phyloP scores from a whole-genome alignment of 768 basidiomycete species.

The Xerocomellus chrysenteron region DNA sequence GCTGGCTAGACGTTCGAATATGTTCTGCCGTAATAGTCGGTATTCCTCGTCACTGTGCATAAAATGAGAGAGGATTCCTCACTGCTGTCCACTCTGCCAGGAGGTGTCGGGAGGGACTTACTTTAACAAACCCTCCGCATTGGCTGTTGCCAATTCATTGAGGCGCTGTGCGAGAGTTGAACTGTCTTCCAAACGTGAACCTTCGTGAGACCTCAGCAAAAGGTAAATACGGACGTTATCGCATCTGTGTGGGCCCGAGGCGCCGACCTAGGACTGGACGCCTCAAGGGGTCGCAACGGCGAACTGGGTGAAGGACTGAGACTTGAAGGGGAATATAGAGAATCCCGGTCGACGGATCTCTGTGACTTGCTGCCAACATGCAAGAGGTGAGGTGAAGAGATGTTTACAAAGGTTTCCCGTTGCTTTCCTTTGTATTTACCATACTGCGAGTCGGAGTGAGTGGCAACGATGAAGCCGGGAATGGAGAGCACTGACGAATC shows the following conservation, averaged over 20 bases:
- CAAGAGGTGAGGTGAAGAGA: constrained; percentile 33
- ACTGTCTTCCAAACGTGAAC: constrained; percentile 37
- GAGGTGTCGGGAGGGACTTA: constrained; percentile 34
- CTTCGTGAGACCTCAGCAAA: constrained; percentile 8
- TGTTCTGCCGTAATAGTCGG: constrained; percentile 75
- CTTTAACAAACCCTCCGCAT: constrained; percentile 78
- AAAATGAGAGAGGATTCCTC: constrained; percentile 1
- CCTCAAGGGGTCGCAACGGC: constrained; percentile 24
- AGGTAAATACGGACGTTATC: constrained; percentile 50
- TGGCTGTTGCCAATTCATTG: constrained; percentile 76
- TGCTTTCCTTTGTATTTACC: constrained; percentile 60
- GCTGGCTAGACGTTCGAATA: constrained; percentile 76
- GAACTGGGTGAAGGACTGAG: constrained; percentile 21
- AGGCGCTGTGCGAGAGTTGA: constrained; percentile 77
- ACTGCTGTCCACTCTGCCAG: neutral
- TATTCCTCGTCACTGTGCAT: constrained; percentile 77
- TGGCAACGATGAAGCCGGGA: constrained; percentile 9
- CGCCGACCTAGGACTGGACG: constrained; percentile 17
- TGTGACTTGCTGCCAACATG: constrained; percentile 20
- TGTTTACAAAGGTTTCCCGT: constrained; percentile 40
- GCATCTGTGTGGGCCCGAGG: constrained; percentile 42
- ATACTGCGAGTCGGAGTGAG: constrained; percentile 38
- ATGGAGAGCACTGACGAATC: constrained; percentile 48
- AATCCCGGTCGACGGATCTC: constrained; percentile 19
- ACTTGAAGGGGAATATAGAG: constrained; percentile 10